Conservation (phyloP, 805 yeast genomes). For the Metschnikowia shivogae region DNA sequence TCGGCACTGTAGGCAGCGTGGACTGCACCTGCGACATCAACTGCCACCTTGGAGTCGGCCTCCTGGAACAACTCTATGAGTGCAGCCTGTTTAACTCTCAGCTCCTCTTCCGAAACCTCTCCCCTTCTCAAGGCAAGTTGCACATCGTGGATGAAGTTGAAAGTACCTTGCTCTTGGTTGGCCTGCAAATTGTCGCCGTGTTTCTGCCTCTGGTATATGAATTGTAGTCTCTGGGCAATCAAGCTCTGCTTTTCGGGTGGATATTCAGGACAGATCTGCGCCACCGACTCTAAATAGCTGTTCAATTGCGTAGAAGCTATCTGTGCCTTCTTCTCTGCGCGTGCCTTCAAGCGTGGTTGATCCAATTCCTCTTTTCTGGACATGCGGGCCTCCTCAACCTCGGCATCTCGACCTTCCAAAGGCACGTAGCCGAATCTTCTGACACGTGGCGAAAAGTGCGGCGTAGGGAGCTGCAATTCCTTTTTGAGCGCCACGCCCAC, state of each 20-base stretch:
- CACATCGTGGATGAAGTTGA: slow-evolving; percentile 43
- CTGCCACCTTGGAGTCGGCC: slow-evolving; percentile 40
- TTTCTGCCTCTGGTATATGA: slow-evolving; percentile 44
- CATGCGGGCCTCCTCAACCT: slow-evolving; percentile 55
- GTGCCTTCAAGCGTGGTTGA: slow-evolving; percentile 47
- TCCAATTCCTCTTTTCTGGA: slow-evolving; percentile 64
- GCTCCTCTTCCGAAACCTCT: slow-evolving; percentile 30
- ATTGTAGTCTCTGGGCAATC: slow-evolving; percentile 52
- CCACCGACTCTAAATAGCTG: slow-evolving; percentile 16
- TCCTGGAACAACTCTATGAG: slow-evolving; percentile 37
- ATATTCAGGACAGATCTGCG: slow-evolving; percentile 24
- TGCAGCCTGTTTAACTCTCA: slow-evolving; percentile 16
- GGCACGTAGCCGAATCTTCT: slow-evolving; percentile 77
- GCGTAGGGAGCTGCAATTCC: slow-evolving; percentile 69
- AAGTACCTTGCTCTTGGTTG: slow-evolving; percentile 57
- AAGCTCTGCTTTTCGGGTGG: slow-evolving; percentile 26
- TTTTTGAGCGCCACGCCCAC: slow-evolving; percentile 78
- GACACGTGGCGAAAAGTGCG: slow-evolving; percentile 84
- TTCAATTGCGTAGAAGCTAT: slow-evolving; percentile 28
- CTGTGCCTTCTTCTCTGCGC: slow-evolving; percentile 36
- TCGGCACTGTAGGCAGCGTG: slow-evolving; percentile 33
- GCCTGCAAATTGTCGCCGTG: slow-evolving; percentile 57
- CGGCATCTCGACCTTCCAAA: slow-evolving; percentile 49
- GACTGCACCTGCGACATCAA: slow-evolving; percentile 44
- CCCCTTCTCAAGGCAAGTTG: slow-evolving; percentile 38